Evolutionary conservation across 192 early-diverging fungal species (phyloP), one percentile per base, ranked within the genome.

Genomic region (Podochytrium sp.): DNA sequence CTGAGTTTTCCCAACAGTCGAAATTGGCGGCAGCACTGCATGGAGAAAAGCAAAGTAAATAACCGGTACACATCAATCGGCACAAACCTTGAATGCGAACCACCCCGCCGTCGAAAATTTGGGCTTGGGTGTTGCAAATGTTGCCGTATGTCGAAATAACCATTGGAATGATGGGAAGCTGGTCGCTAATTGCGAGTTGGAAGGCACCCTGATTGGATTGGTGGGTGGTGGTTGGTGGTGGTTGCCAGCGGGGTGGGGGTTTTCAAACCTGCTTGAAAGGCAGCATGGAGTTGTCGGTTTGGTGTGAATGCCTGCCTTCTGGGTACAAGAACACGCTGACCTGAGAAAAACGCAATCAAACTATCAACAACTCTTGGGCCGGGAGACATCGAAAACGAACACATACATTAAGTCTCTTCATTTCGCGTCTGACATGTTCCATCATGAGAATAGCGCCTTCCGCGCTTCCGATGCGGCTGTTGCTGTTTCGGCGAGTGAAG

Each of bases 161-260:
- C 49, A 98, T 82, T 4, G 96, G 96, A n/a, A 97, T 87, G 67
- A 98, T 90, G 18, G 96, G 96, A 0, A 93, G 87, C 23, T 83
- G 82, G 0, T 92, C 90, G 78, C 93, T 92, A 61, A 93, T 90
- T 3, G 96, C 95, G 71, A 98, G 79, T 53, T 96, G 91, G 80
- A 98, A 98, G 5, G 95, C 96, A 7, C 96, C 96, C 85, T 96
- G 94, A 96, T 80, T 18, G 94, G 94, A 29, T 95, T 86, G 71
- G 95, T 90, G 30, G 94, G 96, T 0, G 92, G 86, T 18, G 80
- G 80, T 1, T 16, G 2, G 16, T 16, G n/a, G 18, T 1, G 2
- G 16, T 18, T 27, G 37, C 0, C 1, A 62, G 18, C 16, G 5
- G 1, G 6, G 37, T 18, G 92, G 2, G 12, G 3, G 25, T 30